Percentiles rank a stretch among this genome's conserved stretches.
Evolutionary conservation across 768 basidiomycete genomes (phyloP).

Genomic region (Podaxis carcinomalis): DNA sequence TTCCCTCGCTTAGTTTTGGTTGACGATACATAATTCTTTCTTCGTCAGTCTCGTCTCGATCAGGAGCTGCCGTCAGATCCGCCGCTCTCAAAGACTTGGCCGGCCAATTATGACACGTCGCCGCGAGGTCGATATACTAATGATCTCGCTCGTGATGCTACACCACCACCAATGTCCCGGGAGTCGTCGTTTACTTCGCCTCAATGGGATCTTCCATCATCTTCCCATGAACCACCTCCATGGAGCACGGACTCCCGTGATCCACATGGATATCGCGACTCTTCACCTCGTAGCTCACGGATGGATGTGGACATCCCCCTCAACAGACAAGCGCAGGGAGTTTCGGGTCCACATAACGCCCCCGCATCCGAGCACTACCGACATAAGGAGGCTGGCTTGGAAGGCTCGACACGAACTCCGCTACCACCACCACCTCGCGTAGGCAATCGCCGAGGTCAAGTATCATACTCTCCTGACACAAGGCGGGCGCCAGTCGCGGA

Average conservation of each 20-base stretch:
- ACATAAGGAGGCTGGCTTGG: not conserved
- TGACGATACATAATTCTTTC: not conserved
- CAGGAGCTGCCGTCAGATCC: not conserved
- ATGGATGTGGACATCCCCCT: slow-evolving; percentile 1
- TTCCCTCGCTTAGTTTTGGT: not conserved
- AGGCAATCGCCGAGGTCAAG: slow-evolving; percentile 1
- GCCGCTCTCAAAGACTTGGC: not conserved
- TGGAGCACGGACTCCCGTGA: not conserved
- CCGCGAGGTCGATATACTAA: not conserved
- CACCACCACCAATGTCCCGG: not conserved
- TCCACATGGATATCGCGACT: not conserved
- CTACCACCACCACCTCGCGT: not conserved
- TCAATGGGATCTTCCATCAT: slow-evolving; percentile 1
- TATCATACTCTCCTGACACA: not conserved
- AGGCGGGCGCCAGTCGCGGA: not conserved
- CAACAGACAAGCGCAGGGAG: not conserved
- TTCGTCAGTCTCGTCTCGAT: not conserved
- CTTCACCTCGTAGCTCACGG: not conserved
- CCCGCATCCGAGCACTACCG: not conserved
- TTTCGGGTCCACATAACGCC: not conserved
- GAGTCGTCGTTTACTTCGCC: slow-evolving; percentile 4
- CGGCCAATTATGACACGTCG: not conserved
- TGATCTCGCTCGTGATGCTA: not conserved
- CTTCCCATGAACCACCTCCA: slow-evolving; percentile 1
- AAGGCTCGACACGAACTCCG: not conserved